Evolutionary conservation across 2,329 filamentous ascomycete species (phyloP).

Genomic region (Geosmithia putterillii): DNA sequence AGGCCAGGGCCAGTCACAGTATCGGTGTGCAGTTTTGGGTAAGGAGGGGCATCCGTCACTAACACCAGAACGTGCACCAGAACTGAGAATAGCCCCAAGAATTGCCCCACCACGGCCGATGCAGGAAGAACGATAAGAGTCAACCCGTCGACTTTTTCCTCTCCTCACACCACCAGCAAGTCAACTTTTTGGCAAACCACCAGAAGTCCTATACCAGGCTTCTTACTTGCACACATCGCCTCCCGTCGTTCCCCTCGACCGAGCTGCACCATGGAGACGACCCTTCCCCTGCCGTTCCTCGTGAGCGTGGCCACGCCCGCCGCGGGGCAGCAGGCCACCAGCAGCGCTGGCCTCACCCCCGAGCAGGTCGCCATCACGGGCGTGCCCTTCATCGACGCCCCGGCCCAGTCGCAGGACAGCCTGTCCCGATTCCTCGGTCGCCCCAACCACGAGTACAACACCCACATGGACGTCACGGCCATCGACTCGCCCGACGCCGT

Average conservation of each 20-base stretch:
- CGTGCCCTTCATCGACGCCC: conserved; percentile 44
- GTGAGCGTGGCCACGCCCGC: conserved; percentile 42
- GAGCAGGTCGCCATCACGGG: conserved; percentile 48
- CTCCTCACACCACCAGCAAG: neutral
- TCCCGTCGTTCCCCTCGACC: neutral
- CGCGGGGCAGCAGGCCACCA: conserved; percentile 20
- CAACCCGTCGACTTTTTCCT: neutral
- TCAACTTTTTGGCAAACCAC: neutral
- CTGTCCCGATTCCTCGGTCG: conserved; percentile 33
- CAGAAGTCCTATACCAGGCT: neutral
- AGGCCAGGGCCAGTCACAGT: neutral
- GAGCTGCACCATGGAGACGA: conserved; percentile 42
- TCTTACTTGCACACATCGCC: too few relatives aligned
- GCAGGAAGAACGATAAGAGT: conserved; percentile 1
- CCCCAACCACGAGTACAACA: conserved; percentile 39
- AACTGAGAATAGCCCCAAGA: conserved; percentile 1
- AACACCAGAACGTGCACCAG: too few relatives aligned
- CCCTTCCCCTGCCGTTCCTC: conserved; percentile 50
- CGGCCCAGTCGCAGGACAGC: conserved; percentile 31
- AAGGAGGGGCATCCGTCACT: neutral
- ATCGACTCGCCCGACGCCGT: conserved; percentile 62
- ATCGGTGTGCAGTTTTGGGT: neutral
- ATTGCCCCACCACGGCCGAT: conserved; percentile 2
- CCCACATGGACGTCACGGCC: conserved; percentile 66
- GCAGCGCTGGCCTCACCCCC: conserved; percentile 37